phyloP scores from a whole-genome alignment of 2,329 filamentous ascomycete genomes.

The Colletotrichum simmondsii region DNA sequence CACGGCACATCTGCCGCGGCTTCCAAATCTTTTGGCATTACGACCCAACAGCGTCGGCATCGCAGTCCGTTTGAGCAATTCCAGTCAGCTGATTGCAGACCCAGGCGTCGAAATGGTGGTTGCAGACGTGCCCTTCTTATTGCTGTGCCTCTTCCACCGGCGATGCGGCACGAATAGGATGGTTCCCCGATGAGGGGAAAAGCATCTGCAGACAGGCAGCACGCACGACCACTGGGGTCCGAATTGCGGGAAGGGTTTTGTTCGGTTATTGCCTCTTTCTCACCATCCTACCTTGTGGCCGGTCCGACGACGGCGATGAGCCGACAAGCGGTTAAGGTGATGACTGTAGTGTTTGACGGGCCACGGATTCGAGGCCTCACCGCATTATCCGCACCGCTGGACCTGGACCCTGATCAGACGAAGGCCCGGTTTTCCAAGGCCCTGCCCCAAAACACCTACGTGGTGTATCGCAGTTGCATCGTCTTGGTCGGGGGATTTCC shows the following conservation, averaged over 20 bases:
- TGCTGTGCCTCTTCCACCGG: background rate
- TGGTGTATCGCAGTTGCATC: slow-evolving; percentile 15
- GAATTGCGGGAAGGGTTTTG: background rate
- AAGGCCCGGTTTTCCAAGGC: slow-evolving; percentile 23
- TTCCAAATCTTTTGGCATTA: slow-evolving; percentile 20
- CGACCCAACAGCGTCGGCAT: slow-evolving; percentile 1
- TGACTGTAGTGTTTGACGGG: background rate
- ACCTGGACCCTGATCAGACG: slow-evolving; percentile 23
- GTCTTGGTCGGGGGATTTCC: slow-evolving; percentile 1
- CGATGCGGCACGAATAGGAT: slow-evolving; percentile 21
- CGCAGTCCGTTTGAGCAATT: background rate
- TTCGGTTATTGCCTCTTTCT: background rate
- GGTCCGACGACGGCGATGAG: background rate
- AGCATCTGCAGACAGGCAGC: background rate
- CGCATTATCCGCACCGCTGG: slow-evolving; percentile 5
- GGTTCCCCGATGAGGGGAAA: background rate
- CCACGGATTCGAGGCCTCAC: background rate
- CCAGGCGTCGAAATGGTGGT: background rate
- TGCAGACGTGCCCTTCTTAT: background rate
- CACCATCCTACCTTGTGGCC: background rate
- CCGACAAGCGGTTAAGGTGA: background rate
- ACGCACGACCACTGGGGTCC: slow-evolving; percentile 13
- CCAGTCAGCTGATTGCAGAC: slow-evolving; percentile 27
- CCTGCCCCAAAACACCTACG: slow-evolving; percentile 19
- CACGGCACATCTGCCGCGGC: background rate